Evolutionary conservation across 1,139 yeast genomes (phyloP).

Genomic region (Saccharomyces hybrid): DNA sequence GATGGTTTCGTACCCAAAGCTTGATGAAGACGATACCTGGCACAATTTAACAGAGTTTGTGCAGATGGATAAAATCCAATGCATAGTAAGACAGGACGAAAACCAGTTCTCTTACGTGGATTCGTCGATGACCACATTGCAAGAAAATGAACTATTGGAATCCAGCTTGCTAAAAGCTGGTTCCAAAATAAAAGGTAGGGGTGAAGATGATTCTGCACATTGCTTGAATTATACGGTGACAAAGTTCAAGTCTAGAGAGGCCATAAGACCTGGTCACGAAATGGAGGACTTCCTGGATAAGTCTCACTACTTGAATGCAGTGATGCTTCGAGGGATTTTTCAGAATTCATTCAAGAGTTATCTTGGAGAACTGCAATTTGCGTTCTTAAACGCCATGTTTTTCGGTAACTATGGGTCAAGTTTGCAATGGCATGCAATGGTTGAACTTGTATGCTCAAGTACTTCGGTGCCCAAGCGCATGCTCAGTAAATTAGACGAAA

Average conservation of each 20-base stretch:
- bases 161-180: constrained; percentile 26
- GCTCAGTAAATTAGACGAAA: constrained; percentile 24
- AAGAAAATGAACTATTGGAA: constrained; percentile 34
- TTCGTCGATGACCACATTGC: constrained; percentile 36
- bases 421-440: constrained; percentile 39
- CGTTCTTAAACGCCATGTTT: constrained; percentile 33
- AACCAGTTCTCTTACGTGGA: constrained; percentile 20
- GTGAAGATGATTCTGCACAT: constrained; percentile 25
- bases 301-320: constrained; percentile 36
- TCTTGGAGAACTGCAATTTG: constrained; percentile 38
- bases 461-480: constrained; percentile 17
- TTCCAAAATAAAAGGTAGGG: constrained; percentile 17
- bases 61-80: constrained; percentile 15
- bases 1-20: constrained; percentile 20
- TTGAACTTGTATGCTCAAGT: constrained; percentile 34
- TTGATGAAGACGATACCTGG: constrained; percentile 22
- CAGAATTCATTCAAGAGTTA: constrained; percentile 21
- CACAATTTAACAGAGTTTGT: constrained; percentile 12
- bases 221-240: constrained; percentile 33
- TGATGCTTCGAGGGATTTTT: constrained; percentile 21
- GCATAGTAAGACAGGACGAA: background rate
- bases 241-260: constrained; percentile 33
- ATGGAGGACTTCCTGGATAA: constrained; percentile 40
- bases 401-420: constrained; percentile 42
- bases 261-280: constrained; percentile 32